Percentiles rank a stretch among this genome's conserved stretches.
These are phyloP conservation scores for Coniochaeta sp. DNA, from an alignment of 2,329 filamentous ascomycete genomes.

Conservation along the genomic window DNA sequence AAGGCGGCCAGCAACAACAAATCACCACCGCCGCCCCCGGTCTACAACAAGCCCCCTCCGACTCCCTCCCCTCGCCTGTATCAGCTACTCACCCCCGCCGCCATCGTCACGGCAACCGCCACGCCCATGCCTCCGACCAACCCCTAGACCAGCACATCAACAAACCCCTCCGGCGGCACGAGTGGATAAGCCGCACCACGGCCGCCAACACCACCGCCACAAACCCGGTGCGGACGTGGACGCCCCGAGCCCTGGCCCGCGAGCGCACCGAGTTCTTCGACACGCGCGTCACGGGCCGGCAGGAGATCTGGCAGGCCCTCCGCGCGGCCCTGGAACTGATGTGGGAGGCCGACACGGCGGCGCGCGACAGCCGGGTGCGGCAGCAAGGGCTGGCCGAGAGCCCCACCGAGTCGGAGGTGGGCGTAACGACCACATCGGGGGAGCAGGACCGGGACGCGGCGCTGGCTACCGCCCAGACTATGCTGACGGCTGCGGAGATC, in stretches of 20 bases:
- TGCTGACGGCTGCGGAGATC: slow-evolving; percentile 71
- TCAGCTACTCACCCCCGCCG: slow-evolving; percentile 8
- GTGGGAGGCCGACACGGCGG: slow-evolving; percentile 42
- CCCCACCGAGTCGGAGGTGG: slow-evolving; percentile 14
- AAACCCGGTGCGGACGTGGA: slow-evolving; percentile 70
- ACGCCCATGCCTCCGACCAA: slow-evolving; percentile 40
- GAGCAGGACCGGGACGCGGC: slow-evolving; percentile 30
- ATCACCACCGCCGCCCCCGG: slow-evolving; percentile 19
- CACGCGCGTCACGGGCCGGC: slow-evolving; percentile 69
- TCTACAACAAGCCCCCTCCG: slow-evolving; percentile 14
- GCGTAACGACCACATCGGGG: slow-evolving; percentile 1
- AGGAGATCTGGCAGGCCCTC: slow-evolving; percentile 76
- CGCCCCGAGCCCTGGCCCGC: slow-evolving; percentile 56
- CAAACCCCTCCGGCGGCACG: slow-evolving; percentile 57
- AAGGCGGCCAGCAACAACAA: slow-evolving; percentile 21
- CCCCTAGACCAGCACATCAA: slow-evolving; percentile 61
- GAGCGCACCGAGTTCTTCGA: slow-evolving; percentile 86
- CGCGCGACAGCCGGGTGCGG: slow-evolving; percentile 6
- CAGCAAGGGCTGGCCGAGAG: not conserved
- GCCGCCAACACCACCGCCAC: too few relatives aligned
- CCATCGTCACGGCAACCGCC: slow-evolving; percentile 24
- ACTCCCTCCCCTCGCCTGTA: slow-evolving; percentile 13
- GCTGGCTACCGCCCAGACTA: slow-evolving; percentile 66
- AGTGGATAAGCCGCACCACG: slow-evolving; percentile 53
- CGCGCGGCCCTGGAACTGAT: slow-evolving; percentile 61